These are phyloP conservation scores for Terana coerulea DNA, from an alignment of 768 basidiomycete species.

Conservation along the genomic window DNA sequence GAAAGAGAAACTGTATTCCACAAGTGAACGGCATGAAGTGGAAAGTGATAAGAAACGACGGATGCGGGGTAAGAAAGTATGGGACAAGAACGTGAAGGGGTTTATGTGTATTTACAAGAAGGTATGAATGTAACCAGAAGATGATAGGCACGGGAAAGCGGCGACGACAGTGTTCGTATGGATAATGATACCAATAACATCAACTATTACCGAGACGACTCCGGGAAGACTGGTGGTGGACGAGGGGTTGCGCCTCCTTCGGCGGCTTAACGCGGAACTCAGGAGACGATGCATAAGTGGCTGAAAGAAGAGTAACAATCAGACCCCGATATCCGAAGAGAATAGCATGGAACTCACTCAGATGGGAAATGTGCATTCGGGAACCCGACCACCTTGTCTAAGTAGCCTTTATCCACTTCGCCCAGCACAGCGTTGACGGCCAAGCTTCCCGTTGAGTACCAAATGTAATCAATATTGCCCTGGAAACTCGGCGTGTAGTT, in stretches of 20 bases:
- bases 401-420: conserved; percentile 79
- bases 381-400: conserved; percentile 92
- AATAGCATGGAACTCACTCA: conserved; percentile 60
- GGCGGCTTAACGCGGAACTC: conserved; percentile 82
- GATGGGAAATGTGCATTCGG: conserved; percentile 96
- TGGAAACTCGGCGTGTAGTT: conserved; percentile 88
- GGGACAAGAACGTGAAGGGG: conserved; percentile 11
- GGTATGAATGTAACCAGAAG: conserved; percentile 16
- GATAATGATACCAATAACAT: conserved; percentile 6
- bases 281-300: conserved; percentile 64
- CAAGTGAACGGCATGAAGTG: conserved; percentile 3
- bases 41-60: background rate
- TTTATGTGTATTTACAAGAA: conserved; percentile 22
- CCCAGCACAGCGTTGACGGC: conserved; percentile 81
- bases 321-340: conserved; percentile 5
- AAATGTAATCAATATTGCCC: conserved; percentile 90
- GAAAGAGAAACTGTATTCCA: conserved; percentile 7
- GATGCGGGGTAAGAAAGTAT: background rate
- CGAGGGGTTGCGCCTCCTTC: conserved; percentile 39
- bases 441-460: conserved; percentile 76
- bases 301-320: conserved; percentile 37
- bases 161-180: conserved; percentile 13
- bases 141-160: conserved; percentile 13
- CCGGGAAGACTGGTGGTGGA: conserved; percentile 36
- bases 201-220: conserved; percentile 34